A percentile compares a stretch with the other conserved stretches of the same genome.
Conservation (phyloP, 352 stramenopile genomes). For the Blastocystis sp. region DNA sequence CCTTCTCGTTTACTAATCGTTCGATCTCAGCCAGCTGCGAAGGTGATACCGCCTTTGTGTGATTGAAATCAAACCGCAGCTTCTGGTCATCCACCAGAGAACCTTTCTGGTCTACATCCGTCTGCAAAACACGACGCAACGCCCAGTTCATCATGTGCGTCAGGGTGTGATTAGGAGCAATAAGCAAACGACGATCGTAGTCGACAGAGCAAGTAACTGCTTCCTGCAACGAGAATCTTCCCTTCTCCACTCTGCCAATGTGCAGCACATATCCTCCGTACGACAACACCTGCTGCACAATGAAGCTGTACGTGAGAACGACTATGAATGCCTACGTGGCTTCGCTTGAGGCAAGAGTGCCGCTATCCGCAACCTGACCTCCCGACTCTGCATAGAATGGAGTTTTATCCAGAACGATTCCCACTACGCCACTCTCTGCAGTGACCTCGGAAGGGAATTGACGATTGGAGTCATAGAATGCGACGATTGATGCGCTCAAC, state of each 20-base stretch:
- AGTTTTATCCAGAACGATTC: constrained; percentile 90
- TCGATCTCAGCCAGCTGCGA: constrained; percentile 77
- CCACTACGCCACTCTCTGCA: constrained; percentile 70
- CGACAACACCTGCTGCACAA: constrained; percentile 63
- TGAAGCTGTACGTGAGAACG: background rate
- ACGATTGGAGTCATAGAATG: constrained; percentile 77
- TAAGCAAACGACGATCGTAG: constrained; percentile 80
- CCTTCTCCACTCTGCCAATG: constrained; percentile 73
- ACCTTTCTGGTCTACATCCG: constrained; percentile 87
- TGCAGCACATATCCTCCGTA: constrained; percentile 93
- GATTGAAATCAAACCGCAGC: constrained; percentile 96
- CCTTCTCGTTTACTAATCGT: constrained; percentile 70
- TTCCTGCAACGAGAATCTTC: constrained; percentile 72
- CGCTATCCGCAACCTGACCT: constrained; percentile 88
- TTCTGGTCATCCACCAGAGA: constrained; percentile 91
- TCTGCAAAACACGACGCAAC: constrained; percentile 85
- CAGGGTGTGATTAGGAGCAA: constrained; percentile 98
- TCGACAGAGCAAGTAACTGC: constrained; percentile 82
- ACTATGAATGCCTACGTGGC: background rate
- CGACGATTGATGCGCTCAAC: constrained; percentile 72
- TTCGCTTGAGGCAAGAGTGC: constrained; percentile 69
- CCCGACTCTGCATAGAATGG: constrained; percentile 95
- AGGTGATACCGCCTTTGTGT: constrained; percentile 85
- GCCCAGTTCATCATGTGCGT: constrained; percentile 97
- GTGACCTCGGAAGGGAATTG: constrained; percentile 75